phyloP scores from a whole-genome alignment of 257 asterid genomes.

The Forsythia viridissima region DNA sequence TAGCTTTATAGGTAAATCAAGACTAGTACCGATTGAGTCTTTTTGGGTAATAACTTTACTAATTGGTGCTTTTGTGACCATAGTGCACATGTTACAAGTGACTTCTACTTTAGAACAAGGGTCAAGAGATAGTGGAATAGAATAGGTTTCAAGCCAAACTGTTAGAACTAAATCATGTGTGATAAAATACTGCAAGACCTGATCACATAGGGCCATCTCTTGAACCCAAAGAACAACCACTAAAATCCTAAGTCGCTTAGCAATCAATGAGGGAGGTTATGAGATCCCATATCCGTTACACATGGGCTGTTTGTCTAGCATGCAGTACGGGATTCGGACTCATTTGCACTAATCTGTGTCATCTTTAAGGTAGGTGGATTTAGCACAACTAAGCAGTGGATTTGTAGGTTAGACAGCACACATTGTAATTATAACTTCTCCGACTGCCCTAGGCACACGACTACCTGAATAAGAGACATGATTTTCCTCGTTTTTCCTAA shows the following conservation, averaged over 20 bases:
- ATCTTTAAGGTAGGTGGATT: not conserved
- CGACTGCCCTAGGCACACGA: not conserved
- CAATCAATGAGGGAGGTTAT: not conserved
- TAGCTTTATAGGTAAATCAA: not conserved
- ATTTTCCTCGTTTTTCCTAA: not conserved
- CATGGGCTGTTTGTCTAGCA: not conserved
- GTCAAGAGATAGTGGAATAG: not conserved
- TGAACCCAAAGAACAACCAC: not conserved
- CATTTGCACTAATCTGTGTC: not conserved
- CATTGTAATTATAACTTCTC: not conserved
- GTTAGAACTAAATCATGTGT: not conserved
- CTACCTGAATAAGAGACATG: not conserved
- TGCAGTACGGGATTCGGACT: not conserved
- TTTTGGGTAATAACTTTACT: not conserved
- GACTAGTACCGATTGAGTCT: not conserved
- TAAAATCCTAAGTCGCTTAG: not conserved
- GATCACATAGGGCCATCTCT: not conserved
- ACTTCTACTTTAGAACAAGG: not conserved
- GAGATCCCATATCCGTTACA: not conserved
- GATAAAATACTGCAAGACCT: no score
- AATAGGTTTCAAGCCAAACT: not conserved
- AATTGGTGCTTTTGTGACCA: not conserved
- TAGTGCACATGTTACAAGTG: not conserved
- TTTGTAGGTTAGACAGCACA: not conserved
- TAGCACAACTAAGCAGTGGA: not conserved